Conservation (phyloP, 2,329 filamentous ascomycete species). For the Aspergillus viridinutans region DNA sequence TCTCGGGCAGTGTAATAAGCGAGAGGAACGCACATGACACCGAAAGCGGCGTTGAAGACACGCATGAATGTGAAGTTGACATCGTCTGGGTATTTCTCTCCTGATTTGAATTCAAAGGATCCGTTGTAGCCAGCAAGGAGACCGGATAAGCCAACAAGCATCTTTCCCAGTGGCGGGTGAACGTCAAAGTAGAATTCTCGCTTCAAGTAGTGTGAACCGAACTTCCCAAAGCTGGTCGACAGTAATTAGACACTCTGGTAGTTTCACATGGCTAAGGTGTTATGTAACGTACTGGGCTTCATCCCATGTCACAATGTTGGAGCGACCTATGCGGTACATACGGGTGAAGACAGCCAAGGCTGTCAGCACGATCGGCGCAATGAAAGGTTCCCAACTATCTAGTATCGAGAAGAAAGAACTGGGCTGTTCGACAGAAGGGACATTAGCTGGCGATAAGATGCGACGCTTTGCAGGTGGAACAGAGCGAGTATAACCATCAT, state of each 20-base stretch:
- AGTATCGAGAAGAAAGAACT: conserved; percentile 36
- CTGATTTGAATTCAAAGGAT: conserved; percentile 98
- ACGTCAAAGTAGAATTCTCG: conserved; percentile 99
- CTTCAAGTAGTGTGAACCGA: conserved; percentile 98
- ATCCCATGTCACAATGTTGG: conserved; percentile 71
- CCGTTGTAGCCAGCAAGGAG: conserved; percentile 98
- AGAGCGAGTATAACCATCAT: conserved; percentile 5
- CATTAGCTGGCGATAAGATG: neutral
- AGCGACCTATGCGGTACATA: conserved; percentile 64
- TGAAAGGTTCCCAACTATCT: conserved; percentile 59
- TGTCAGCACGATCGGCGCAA: conserved; percentile 62
- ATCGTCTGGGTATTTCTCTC: conserved; percentile 88
- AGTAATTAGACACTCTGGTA: conserved; percentile 4
- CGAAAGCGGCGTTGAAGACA: conserved; percentile 92
- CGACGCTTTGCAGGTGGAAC: neutral
- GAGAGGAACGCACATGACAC: conserved; percentile 84
- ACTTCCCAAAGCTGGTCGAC: conserved; percentile 59
- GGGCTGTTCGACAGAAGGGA: conserved; percentile 19
- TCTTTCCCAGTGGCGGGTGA: conserved; percentile 94
- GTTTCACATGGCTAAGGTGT: neutral
- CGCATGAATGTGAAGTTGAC: conserved; percentile 99
- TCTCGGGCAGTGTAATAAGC: conserved; percentile 94
- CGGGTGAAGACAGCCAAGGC: conserved; percentile 62
- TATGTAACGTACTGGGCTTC: conserved; percentile 59
- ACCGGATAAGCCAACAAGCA: conserved; percentile 93